These are phyloP conservation scores for Fusarium penzigii DNA, from an alignment of 2,329 filamentous ascomycete genomes.

Conservation along the genomic window DNA sequence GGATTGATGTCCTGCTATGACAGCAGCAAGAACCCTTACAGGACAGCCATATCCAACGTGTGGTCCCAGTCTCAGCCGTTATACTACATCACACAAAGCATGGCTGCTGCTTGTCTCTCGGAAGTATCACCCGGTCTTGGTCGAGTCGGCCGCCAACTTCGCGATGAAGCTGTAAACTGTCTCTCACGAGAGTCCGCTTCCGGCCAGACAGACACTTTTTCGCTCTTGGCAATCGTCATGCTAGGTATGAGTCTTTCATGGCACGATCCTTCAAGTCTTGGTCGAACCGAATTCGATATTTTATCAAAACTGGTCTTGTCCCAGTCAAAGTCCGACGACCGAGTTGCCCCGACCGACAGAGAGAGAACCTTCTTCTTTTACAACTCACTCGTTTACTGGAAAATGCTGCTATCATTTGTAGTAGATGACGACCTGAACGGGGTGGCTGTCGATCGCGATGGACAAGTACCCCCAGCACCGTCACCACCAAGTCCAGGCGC, in stretches of 20 bases:
- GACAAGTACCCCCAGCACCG: conserved; percentile 10
- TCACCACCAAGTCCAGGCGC: conserved; percentile 1
- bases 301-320: conserved; percentile 17
- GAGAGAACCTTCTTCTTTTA: conserved; percentile 29
- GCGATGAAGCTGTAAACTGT: conserved; percentile 52
- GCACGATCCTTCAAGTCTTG: conserved; percentile 58
- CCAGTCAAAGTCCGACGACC: conserved; percentile 1
- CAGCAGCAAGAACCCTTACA: conserved; percentile 61
- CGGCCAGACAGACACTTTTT: conserved; percentile 50
- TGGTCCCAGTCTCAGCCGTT: conserved; percentile 61
- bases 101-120: conserved; percentile 62
- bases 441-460: not conserved
- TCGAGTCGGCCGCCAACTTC: conserved; percentile 47
- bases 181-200: conserved; percentile 52
- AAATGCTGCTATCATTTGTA: conserved; percentile 30
- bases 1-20: conserved; percentile 66
- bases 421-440: conserved; percentile 15
- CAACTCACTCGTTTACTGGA: conserved; percentile 30
- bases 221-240: conserved; percentile 58
- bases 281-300: conserved; percentile 29
- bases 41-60: conserved; percentile 56
- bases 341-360: conserved; percentile 15
- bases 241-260: conserved; percentile 61
- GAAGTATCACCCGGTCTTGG: conserved; percentile 50
- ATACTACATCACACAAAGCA: conserved; percentile 63